Conservation (phyloP, 139 green algal genomes). For the Closterium sp. region DNA sequence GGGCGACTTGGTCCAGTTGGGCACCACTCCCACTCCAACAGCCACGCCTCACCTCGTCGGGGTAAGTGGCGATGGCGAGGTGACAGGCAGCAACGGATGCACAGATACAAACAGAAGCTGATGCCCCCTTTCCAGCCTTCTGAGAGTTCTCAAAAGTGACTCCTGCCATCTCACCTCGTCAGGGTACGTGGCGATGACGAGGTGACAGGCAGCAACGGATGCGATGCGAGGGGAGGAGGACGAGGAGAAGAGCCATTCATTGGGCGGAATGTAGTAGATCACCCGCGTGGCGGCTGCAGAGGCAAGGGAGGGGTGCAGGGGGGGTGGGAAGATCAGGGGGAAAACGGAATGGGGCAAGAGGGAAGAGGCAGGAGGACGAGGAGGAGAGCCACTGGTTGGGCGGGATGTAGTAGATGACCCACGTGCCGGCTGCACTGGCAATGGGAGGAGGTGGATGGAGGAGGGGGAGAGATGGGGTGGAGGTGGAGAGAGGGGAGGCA, state of each 20-base stretch:
- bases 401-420: neutral
- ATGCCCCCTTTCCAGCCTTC: neutral
- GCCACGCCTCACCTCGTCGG: no score
- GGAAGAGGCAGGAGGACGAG: no score
- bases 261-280: neutral
- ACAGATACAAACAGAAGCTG: neutral
- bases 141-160: no score
- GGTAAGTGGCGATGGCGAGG: no score
- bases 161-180: neutral
- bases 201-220: neutral
- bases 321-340: no score
- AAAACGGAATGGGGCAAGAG: no score
- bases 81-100: no score
- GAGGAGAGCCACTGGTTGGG: neutral
- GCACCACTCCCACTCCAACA: no score
- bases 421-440: no score
- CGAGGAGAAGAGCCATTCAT: neutral
- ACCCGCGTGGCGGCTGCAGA: neutral
- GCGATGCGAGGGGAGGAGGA: neutral
- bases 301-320: no score
- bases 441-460: neutral
- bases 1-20: no score
- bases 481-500: no score
- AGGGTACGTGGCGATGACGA: neutral
- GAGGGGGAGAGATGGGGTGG: neutral